phyloP scores from a whole-genome alignment of 2,329 filamentous ascomycete species.

The Fusarium tanahbumbuense region DNA sequence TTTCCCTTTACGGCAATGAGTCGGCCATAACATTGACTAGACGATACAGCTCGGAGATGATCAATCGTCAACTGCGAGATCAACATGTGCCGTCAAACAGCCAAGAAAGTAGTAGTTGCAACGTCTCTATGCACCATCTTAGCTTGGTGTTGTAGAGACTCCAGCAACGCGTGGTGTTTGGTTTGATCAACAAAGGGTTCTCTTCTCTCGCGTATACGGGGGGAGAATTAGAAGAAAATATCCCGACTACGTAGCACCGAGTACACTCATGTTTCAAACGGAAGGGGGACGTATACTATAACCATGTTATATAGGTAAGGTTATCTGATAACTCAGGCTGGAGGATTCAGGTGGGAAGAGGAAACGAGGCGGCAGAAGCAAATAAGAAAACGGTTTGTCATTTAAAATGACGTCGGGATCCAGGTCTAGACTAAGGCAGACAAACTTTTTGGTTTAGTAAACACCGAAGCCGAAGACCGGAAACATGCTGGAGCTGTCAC shows the following conservation, averaged over 20 bases:
- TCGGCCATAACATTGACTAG: neutral
- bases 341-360: slow-evolving; percentile 19
- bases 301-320: slow-evolving; percentile 25
- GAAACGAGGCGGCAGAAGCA: slow-evolving; percentile 20
- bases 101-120: slow-evolving; percentile 15
- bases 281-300: neutral
- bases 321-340: slow-evolving; percentile 15
- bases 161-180: neutral
- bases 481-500: slow-evolving; percentile 17
- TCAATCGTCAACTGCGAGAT: slow-evolving; percentile 1
- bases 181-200: slow-evolving; percentile 2
- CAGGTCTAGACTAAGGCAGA: neutral
- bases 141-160: slow-evolving; percentile 1
- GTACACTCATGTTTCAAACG: slow-evolving; percentile 30
- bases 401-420: slow-evolving; percentile 18
- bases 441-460: slow-evolving; percentile 15
- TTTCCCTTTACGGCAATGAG: slow-evolving; percentile 6
- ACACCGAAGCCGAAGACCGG: slow-evolving; percentile 5
- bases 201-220: slow-evolving; percentile 13
- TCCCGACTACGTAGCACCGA: slow-evolving; percentile 3
- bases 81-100: slow-evolving; percentile 7
- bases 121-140: neutral
- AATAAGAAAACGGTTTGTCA: slow-evolving; percentile 6
- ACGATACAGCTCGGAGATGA: slow-evolving; percentile 20
- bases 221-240: neutral